Percentiles rank a stretch among this genome's conserved stretches.
These are phyloP conservation scores for Candida tropicalis DNA, from an alignment of 1,139 yeast species.

Conservation along the genomic window DNA sequence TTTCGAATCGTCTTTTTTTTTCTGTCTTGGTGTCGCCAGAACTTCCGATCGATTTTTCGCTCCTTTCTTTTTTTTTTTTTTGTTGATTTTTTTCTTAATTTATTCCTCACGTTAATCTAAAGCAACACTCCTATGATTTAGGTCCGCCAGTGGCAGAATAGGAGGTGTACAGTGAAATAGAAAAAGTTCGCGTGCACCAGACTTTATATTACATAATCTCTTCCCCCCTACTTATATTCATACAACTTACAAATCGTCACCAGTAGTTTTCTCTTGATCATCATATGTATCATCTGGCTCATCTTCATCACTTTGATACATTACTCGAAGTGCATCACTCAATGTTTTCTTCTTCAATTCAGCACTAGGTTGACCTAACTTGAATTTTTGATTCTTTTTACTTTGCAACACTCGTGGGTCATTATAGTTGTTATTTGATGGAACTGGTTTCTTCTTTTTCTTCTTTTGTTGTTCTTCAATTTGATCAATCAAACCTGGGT, in stretches of 20 bases:
- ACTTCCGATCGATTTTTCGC: too few relatives aligned
- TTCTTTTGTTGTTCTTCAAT: conserved; percentile 18
- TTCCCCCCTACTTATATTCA: too few relatives aligned
- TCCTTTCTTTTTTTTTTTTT: too few relatives aligned
- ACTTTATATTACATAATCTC: too few relatives aligned
- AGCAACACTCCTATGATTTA: too few relatives aligned
- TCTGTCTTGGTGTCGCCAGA: too few relatives aligned
- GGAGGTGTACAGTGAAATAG: too few relatives aligned
- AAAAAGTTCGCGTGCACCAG: neutral
- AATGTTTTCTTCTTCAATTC: conserved; percentile 57
- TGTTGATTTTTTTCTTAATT: too few relatives aligned
- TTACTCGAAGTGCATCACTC: conserved; percentile 61
- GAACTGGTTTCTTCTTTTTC: conserved; percentile 3
- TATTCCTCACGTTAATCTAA: too few relatives aligned
- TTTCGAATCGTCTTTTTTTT: conserved; percentile 1
- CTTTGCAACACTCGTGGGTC: conserved; percentile 5
- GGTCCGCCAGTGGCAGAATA: too few relatives aligned
- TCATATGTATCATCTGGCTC: conserved; percentile 87
- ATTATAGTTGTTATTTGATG: conserved; percentile 10
- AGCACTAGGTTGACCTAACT: conserved; percentile 12
- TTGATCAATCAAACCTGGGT: conserved; percentile 45
- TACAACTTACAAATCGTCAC: conserved; percentile 16
- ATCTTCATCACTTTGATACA: conserved; percentile 74
- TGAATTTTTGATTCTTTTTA: conserved; percentile 6
- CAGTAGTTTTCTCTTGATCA: conserved; percentile 60